These are phyloP conservation scores for Dendryphion nanum DNA, from an alignment of 2,329 filamentous ascomycete genomes.

Conservation along the genomic window DNA sequence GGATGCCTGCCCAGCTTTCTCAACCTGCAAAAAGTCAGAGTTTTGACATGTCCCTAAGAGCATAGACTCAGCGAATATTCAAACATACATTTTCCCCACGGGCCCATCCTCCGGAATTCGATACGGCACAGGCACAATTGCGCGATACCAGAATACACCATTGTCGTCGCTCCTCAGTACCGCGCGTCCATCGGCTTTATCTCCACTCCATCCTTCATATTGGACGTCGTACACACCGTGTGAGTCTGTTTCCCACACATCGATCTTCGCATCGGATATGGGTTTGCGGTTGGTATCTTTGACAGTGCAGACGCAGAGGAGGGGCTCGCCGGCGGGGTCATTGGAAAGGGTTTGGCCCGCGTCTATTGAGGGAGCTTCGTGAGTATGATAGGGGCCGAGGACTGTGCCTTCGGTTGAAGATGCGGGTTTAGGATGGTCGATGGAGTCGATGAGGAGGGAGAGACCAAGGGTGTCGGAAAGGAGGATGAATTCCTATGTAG, in stretches of 20 bases:
- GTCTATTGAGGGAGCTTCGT: constrained; percentile 62
- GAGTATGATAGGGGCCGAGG: constrained; percentile 79
- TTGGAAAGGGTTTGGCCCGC: constrained; percentile 64
- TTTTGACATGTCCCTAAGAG: too few relatives aligned
- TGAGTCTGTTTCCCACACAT: constrained; percentile 83
- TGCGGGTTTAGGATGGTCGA: constrained; percentile 77
- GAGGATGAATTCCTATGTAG: constrained; percentile 75
- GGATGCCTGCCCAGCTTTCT: constrained; percentile 29
- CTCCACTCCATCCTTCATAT: constrained; percentile 55
- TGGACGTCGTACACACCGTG: constrained; percentile 83
- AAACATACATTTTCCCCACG: constrained; percentile 54
- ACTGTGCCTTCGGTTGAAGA: constrained; percentile 74
- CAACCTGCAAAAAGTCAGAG: too few relatives aligned
- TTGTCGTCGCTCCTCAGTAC: constrained; percentile 67
- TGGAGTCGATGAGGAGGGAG: constrained; percentile 75
- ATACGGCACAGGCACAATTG: constrained; percentile 81
- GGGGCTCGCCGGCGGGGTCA: constrained; percentile 66
- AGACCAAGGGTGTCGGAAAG: constrained; percentile 78
- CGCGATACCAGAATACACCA: constrained; percentile 81
- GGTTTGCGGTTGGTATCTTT: constrained; percentile 64
- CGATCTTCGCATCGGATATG: constrained; percentile 66
- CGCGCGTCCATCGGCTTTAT: constrained; percentile 68
- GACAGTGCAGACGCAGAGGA: constrained; percentile 72
- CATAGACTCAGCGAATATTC: too few relatives aligned
- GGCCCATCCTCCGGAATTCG: constrained; percentile 78